phyloP scores from a whole-genome alignment of 2,329 filamentous ascomycete genomes.

The Phaeoacremonium minimum region DNA sequence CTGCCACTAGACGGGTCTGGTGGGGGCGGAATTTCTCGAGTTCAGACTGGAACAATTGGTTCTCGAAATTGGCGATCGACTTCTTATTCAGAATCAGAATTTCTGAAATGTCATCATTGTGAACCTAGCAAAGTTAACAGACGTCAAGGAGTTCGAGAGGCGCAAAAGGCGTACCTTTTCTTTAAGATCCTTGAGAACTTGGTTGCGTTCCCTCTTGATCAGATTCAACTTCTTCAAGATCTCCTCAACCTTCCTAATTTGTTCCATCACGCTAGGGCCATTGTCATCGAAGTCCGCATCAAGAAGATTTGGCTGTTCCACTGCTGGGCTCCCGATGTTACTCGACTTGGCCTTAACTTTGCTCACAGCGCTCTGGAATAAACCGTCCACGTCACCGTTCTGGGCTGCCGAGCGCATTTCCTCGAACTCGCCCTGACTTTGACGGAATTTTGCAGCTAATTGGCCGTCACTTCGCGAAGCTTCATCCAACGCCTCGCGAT shows the following conservation, averaged over 20 bases:
- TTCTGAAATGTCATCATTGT: slow-evolving; percentile 95
- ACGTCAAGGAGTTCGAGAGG: background rate
- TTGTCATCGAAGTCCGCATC: slow-evolving; percentile 88
- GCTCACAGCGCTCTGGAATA: slow-evolving; percentile 84
- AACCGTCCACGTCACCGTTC: slow-evolving; percentile 77
- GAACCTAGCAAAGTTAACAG: slow-evolving; percentile 56
- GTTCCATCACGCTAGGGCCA: slow-evolving; percentile 76
- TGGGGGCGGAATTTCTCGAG: slow-evolving; percentile 96
- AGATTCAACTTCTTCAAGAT: slow-evolving; percentile 86
- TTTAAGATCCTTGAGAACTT: slow-evolving; percentile 94
- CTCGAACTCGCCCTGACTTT: slow-evolving; percentile 85
- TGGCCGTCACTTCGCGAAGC: slow-evolving; percentile 82
- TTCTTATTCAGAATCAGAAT: slow-evolving; percentile 98
- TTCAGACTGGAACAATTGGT: slow-evolving; percentile 88
- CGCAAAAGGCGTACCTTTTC: slow-evolving; percentile 70
- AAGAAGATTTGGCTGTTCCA: slow-evolving; percentile 71
- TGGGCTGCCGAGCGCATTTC: slow-evolving; percentile 92
- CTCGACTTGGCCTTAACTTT: slow-evolving; percentile 67
- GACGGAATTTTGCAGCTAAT: slow-evolving; percentile 75
- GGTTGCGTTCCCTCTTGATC: slow-evolving; percentile 85
- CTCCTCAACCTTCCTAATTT: slow-evolving; percentile 85
- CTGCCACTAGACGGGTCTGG: slow-evolving; percentile 85
- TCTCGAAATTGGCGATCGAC: slow-evolving; percentile 86
- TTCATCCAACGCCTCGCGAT: slow-evolving; percentile 84
- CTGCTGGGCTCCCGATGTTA: slow-evolving; percentile 56